Evolutionary conservation across 176 grass and related monocot genomes (phyloP).

Genomic region (Rhynchospora breviuscula): DNA sequence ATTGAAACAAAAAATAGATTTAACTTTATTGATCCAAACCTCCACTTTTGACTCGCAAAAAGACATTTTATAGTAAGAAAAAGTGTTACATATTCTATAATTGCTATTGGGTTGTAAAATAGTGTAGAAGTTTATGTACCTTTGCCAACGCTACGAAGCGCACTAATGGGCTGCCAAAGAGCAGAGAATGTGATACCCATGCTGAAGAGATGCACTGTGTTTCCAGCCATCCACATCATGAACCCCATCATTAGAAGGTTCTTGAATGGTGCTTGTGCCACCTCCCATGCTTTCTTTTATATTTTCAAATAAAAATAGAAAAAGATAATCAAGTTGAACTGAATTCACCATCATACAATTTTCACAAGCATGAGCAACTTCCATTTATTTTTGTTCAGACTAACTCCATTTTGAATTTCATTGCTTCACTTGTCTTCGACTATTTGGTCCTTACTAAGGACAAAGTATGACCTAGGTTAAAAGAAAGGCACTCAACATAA

Average conservation of each 20-base stretch:
- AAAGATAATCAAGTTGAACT: slow-evolving; percentile 8
- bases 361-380: slow-evolving; percentile 1
- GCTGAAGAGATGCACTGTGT: slow-evolving; percentile 90
- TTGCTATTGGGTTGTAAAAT: background rate
- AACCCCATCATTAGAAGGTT: slow-evolving; percentile 99
- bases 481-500: background rate
- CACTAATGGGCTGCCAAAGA: slow-evolving; percentile 76
- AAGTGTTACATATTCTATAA: background rate
- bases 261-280: slow-evolving; percentile 90
- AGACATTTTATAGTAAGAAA: background rate
- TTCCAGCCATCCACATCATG: slow-evolving; percentile 99
- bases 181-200: slow-evolving; percentile 98
- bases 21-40: background rate
- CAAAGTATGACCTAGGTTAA: background rate
- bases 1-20: slow-evolving; percentile 12
- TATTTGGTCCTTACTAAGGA: background rate
- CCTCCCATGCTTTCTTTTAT: slow-evolving; percentile 94
- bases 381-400: background rate
- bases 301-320: slow-evolving; percentile 6
- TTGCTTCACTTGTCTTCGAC: background rate
- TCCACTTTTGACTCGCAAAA: background rate
- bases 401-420: background rate
- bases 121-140: slow-evolving; percentile 31
- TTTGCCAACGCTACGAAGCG: slow-evolving; percentile 76
- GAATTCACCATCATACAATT: background rate